phyloP scores from a whole-genome alignment of 495 filamentous ascomycete genomes.

The Daldinia caldariorum region DNA sequence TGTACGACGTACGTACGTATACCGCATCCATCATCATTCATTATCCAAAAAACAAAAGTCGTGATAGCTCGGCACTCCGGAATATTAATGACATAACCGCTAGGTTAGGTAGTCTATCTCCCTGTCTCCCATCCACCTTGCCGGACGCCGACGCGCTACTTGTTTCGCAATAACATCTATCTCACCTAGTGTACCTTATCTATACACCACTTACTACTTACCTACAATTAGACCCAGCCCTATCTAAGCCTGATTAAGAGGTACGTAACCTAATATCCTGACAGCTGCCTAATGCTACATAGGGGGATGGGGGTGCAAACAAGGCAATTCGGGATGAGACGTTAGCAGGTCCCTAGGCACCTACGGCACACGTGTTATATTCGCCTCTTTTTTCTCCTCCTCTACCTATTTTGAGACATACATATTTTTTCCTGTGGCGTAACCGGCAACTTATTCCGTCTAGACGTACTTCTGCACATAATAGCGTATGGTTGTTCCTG shows the following conservation, averaged over 20 bases:
- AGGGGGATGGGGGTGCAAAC: neutral
- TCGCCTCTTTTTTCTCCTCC: slow-evolving; percentile 8
- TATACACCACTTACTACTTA: too few species aligned
- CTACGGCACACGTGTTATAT: slow-evolving; percentile 23
- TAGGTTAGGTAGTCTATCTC: too few species aligned
- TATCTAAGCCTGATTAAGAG: neutral
- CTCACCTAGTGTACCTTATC: too few species aligned
- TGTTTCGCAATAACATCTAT: too few species aligned
- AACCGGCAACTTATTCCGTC: neutral
- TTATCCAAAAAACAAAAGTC: too few species aligned
- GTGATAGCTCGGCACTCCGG: slow-evolving; percentile 4
- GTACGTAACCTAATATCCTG: neutral
- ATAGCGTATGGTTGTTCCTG: neutral
- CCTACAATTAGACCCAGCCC: slow-evolving; percentile 2
- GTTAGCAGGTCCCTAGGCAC: too few species aligned
- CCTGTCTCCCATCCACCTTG: too few species aligned
- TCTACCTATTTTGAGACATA: neutral
- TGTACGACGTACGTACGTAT: neutral
- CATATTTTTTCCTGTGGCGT: neutral
- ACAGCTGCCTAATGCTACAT: neutral
- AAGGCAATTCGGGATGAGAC: neutral
- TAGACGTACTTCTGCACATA: neutral
- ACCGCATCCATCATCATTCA: too few species aligned
- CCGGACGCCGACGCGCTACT: too few species aligned
- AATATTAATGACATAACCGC: neutral